Base-by-base conservation (phyloP, 1,139 yeast genomes). In the Blastobotrys petasosporus region DNA sequence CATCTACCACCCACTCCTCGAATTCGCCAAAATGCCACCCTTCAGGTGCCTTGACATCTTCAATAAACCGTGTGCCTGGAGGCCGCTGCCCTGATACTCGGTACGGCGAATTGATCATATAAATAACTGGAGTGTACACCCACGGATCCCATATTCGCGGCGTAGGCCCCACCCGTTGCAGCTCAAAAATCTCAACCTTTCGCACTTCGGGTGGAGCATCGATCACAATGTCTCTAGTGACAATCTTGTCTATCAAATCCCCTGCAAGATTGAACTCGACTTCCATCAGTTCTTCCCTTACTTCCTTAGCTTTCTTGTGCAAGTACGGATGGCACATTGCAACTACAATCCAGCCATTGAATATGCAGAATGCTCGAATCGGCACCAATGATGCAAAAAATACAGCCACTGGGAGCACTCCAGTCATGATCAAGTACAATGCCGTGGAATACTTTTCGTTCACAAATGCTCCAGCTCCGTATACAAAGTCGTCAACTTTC, bases 101-200 rank as follows among this genome's bases (percentile, higher is more conserved):
- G 13, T 60, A 64, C 2, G 70, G 63, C 49, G 82, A 80, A 28
- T 65, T 63, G 8, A 65, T 61, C 46, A 78, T 82, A 62, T 82
- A 88, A 0, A 80, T 62, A 2, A 64, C 63, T 2, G 66, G 61
- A 0, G 83, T 71, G 54, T 65, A 78, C 12, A 71, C 60, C 59
- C 73, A 73, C n/a, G 75, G 71, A 23, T 69, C 71, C 85, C 94
- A 88, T 35, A 73, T 69, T 4, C 74, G 67, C 3, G 80, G 77
- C 2, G 84, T 74, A 12, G 80, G 69, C 32, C 83, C 83, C 55
- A 75, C 83, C 44, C 74, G 71, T 59, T 85, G 85, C 28, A 88
- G 70, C 62, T 87, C 95, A 61, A 73, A 88, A 0, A 88, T 69
- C 58, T 87, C 95, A 6, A 85, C 90, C 2, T 51, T 48, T 11